A percentile compares a stretch with the other conserved stretches of the same genome.
These are phyloP conservation scores for Heterobasidion annosum DNA, from an alignment of 1,284 basidiomycete genomes.

Conservation along the genomic window DNA sequence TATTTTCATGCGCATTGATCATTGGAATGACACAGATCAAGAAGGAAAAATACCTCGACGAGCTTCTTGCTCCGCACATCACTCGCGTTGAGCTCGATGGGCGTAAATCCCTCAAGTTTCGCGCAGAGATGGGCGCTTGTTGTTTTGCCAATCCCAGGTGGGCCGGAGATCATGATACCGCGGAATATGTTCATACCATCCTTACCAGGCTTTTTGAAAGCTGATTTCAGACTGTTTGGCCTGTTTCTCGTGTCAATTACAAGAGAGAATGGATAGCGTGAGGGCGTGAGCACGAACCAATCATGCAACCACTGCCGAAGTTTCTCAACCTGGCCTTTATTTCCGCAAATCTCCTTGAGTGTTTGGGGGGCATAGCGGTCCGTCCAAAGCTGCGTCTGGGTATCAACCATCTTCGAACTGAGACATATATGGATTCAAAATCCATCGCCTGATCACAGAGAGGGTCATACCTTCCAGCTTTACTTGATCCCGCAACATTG, in stretches of 20 bases:
- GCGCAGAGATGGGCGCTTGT: slow-evolving; percentile 93
- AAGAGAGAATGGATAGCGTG: background rate
- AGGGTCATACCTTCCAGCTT: slow-evolving; percentile 14
- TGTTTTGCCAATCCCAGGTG: slow-evolving; percentile 97
- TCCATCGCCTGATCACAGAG: background rate
- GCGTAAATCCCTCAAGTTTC: slow-evolving; percentile 80
- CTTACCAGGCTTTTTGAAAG: slow-evolving; percentile 94
- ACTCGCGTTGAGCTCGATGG: slow-evolving; percentile 95
- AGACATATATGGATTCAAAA: background rate
- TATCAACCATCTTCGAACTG: slow-evolving; percentile 26
- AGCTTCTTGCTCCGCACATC: slow-evolving; percentile 95
- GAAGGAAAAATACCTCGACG: slow-evolving; percentile 57
- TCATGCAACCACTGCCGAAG: slow-evolving; percentile 70
- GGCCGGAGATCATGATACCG: slow-evolving; percentile 85
- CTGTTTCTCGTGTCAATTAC: slow-evolving; percentile 27
- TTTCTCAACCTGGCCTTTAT: slow-evolving; percentile 88
- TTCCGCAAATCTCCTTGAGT: slow-evolving; percentile 91
- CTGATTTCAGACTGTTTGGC: slow-evolving; percentile 60
- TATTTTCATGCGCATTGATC: background rate
- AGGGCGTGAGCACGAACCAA: slow-evolving; percentile 56
- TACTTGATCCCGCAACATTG: slow-evolving; percentile 15
- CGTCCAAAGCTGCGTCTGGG: slow-evolving; percentile 82
- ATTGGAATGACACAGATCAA: background rate
- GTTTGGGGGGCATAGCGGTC: slow-evolving; percentile 87
- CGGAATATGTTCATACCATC: slow-evolving; percentile 81